Evolutionary conservation across 2,329 filamentous ascomycete genomes (phyloP), one percentile per base, ranked within the genome.

Genomic region (Penicillium sp.): DNA sequence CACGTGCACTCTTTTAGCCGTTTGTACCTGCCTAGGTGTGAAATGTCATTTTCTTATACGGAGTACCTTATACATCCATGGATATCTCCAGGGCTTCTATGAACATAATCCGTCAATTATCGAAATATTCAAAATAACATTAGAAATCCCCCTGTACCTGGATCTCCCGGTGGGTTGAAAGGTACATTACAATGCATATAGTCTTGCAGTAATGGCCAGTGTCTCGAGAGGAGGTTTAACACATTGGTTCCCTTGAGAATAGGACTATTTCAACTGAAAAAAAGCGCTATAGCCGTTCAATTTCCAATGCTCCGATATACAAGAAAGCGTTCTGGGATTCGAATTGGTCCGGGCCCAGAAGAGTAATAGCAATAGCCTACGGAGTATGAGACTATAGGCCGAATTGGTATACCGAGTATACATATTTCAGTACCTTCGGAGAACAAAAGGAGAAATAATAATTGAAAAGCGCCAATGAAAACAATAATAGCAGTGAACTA

Each of bases 331-430:
- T 40, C 34, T 42, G n/a, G 35, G 35, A 39, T 35, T 37, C 20
- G n/a, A 56, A 50, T 46, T 45, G 35, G 42, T 22, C 20, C 16
- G 18, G 39, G 47, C 47, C 42, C 7, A 38, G 29, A 55, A 55
- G 34, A 55, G 53, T 50, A 44, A 51, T 22, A 50, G 8, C 40
- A 52, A 52, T 52, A 46, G 53, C 53, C 47, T 40, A 31, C 16
- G 42, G 42, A 42, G 20, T 29, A 20, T n/a, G 13, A 22, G 22
- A 26, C 22, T 26, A 26, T 16, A 45, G 37, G 16, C 22, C 26
- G 20, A 49, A 49, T 39, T 34, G 20, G 51, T 35, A 37, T 20
- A 7, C 35, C 35, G 37, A 44, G 44, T 54, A 34, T 42, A 29
- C 13, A 35, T 2, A 18, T 34, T 48, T 39, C 29, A n/a, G 20